Percentiles rank a stretch among this genome's conserved stretches.
Conservation (phyloP, 306 rosid species). For the Biancaea sappan region DNA sequence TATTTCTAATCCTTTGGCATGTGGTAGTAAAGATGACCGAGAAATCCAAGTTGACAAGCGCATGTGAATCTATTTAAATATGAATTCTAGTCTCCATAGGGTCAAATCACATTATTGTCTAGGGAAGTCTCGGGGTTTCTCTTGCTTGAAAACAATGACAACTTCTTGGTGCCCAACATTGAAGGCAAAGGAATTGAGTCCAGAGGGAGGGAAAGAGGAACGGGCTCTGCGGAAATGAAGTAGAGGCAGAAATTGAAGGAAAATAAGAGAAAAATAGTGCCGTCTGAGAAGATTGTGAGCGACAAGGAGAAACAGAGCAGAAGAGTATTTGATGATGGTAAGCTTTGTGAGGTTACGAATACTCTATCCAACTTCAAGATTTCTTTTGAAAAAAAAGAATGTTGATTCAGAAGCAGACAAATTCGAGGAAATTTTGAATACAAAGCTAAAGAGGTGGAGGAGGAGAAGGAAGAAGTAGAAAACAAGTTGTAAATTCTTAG, state of each 20-base stretch:
- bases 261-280: slow-evolving; percentile 39
- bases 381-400: slow-evolving; percentile 25
- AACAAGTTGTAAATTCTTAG: slow-evolving; percentile 16
- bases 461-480: slow-evolving; percentile 41
- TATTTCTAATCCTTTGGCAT: slow-evolving; percentile 35
- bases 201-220: slow-evolving; percentile 34
- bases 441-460: slow-evolving; percentile 29
- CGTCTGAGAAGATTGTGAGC: slow-evolving; percentile 34
- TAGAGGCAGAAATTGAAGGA: slow-evolving; percentile 42
- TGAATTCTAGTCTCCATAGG: slow-evolving; percentile 43
- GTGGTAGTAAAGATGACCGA: slow-evolving; percentile 70
- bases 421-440: slow-evolving; percentile 24
- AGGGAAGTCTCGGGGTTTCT: slow-evolving; percentile 62
- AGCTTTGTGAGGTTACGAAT: slow-evolving; percentile 40
- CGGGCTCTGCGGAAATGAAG: slow-evolving; percentile 43
- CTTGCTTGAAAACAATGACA: slow-evolving; percentile 59
- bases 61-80: slow-evolving; percentile 83
- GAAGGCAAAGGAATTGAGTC: slow-evolving; percentile 46
- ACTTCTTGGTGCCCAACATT: slow-evolving; percentile 65
- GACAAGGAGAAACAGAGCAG: slow-evolving; percentile 38
- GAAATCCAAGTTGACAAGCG: slow-evolving; percentile 76
- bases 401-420: slow-evolving; percentile 32
- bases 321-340: slow-evolving; percentile 40
- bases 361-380: slow-evolving; percentile 19
- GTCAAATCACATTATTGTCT: slow-evolving; percentile 53